phyloP scores from a whole-genome alignment of 768 basidiomycete species.

The Termitomyces titanicus region DNA sequence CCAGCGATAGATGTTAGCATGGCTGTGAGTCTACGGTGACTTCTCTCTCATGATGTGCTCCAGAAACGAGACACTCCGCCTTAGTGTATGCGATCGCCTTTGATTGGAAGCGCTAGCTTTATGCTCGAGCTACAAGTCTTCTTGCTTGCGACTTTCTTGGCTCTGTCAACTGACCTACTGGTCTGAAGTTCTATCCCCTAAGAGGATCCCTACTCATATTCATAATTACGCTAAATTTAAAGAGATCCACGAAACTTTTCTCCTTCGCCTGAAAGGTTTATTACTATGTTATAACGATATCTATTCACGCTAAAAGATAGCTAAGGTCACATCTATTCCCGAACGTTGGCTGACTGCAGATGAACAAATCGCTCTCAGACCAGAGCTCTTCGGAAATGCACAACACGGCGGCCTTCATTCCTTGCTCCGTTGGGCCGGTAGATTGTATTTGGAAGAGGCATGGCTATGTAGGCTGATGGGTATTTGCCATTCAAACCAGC shows the following conservation, averaged over 20 bases:
- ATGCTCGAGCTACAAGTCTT: neutral
- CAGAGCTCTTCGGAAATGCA: conserved; percentile 19
- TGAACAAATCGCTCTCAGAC: conserved; percentile 14
- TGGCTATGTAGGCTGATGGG: conserved; percentile 32
- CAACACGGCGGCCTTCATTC: conserved; percentile 27
- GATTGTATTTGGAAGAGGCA: conserved; percentile 44
- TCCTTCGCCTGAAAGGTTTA: conserved; percentile 24
- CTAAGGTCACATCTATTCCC: too few relatives aligned
- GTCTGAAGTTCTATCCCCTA: neutral
- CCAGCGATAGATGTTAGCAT: neutral
- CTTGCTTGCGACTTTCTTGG: too few relatives aligned
- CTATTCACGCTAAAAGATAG: too few relatives aligned
- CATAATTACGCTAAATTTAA: neutral
- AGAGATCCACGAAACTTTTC: neutral
- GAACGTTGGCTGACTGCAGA: conserved; percentile 32
- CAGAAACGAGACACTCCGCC: neutral
- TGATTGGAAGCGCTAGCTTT: neutral
- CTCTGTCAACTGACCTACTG: neutral
- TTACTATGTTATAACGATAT: too few relatives aligned
- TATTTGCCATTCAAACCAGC: conserved; percentile 18
- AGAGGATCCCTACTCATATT: neutral
- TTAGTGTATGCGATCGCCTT: neutral
- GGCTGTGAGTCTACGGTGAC: neutral
- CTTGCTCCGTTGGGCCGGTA: conserved; percentile 42
- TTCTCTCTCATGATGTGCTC: neutral